Base-by-base conservation (phyloP, 805 yeast species). In the Ogataea saltuana region DNA sequence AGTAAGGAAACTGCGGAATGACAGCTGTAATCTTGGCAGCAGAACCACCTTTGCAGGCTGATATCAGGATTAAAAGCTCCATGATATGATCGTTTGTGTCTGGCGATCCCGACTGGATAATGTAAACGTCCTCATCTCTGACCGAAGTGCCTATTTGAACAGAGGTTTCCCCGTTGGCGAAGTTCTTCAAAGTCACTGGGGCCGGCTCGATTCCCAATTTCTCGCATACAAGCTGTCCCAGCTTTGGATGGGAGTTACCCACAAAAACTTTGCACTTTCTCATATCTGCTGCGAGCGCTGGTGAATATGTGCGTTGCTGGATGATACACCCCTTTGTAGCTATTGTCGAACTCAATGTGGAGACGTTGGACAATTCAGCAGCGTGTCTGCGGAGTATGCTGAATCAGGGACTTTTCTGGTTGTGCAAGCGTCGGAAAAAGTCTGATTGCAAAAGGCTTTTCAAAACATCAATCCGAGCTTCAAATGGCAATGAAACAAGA, bases 1-100 rank as follows among this genome's bases (percentile, higher is more conserved):
- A 88, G 70, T 93, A 93, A 25, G 99, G 99, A 64, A 91, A 95
- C 67, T 89, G 95, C 1, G 99, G 99, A 41, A 93, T 83, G 23
- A 93, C 99, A 8, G 97, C 97, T 9, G 91, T 93, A 64, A 93
- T 89, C 63, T 89, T 89, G 58, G 87, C 85, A n/a, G 99, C 99
- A 10, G 97, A 88, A 8, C 99, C 99, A 48, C 97, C 97, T 56
- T 90, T 82, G 67, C 98, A 91, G 39, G 98, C 99, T 36, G 95
- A 83, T 33, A 93, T 90, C 56, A 93, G 75, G 48, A 95, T 91
- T 60, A 93, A 74, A 51, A 93, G 70, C 68, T 93, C 99, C 99
- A 93, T 93, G 46, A 93, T 88, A 60, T 88, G 93, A 60, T 93
- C 98, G 60, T 93, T 93, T 65, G 75, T 76, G 41, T 83, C 76